Conservation (phyloP, 2,329 filamentous ascomycete genomes). For the Aspergillus sp. region DNA sequence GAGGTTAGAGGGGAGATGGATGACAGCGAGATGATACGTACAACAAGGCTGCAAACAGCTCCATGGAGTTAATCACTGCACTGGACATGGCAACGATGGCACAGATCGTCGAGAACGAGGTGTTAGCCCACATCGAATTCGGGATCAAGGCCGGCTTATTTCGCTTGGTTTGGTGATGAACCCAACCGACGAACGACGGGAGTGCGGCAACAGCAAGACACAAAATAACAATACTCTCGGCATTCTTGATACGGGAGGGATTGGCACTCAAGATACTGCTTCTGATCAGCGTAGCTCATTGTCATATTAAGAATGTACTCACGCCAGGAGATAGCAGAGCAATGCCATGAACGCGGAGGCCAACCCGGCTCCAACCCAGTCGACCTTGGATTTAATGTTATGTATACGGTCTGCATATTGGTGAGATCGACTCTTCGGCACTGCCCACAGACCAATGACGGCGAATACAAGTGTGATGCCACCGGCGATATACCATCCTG, state of each 20-base stretch:
- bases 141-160: slow-evolving; percentile 59
- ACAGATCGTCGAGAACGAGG: slow-evolving; percentile 57
- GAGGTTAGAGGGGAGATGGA: slow-evolving; percentile 6
- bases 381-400: slow-evolving; percentile 40
- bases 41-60: slow-evolving; percentile 52
- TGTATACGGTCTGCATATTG: slow-evolving; percentile 9
- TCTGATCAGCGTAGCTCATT: not conserved
- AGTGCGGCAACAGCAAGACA: slow-evolving; percentile 44
- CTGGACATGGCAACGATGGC: slow-evolving; percentile 49
- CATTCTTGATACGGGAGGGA: slow-evolving; percentile 40
- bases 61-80: slow-evolving; percentile 49
- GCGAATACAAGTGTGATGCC: slow-evolving; percentile 44
- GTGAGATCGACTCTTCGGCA: slow-evolving; percentile 31
- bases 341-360: slow-evolving; percentile 49
- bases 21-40: slow-evolving; percentile 29
- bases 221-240: slow-evolving; percentile 49
- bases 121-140: slow-evolving; percentile 61
- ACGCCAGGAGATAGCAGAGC: slow-evolving; percentile 53
- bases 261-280: slow-evolving; percentile 23
- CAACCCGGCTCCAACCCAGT: slow-evolving; percentile 54
- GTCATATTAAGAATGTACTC: slow-evolving; percentile 20
- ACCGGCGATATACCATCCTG: slow-evolving; percentile 51
- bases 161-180: slow-evolving; percentile 47
- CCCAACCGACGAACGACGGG: slow-evolving; percentile 56
- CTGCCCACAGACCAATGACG: slow-evolving; percentile 38